Evolutionary conservation across 2,329 filamentous ascomycete genomes (phyloP).

Genomic region (Penicillium sp.): DNA sequence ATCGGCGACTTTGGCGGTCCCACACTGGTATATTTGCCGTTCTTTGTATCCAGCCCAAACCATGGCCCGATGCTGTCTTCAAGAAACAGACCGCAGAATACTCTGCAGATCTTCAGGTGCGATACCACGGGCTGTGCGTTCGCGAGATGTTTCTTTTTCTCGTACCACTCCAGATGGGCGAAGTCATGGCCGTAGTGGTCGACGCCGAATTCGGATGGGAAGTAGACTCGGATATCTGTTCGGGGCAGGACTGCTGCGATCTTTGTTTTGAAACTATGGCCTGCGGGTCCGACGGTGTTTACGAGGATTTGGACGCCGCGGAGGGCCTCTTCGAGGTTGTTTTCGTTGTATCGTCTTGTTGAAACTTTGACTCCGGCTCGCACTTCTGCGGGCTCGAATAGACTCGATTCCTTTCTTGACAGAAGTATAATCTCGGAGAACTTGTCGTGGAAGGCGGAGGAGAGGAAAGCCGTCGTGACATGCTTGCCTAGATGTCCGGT

Average conservation of each 20-base stretch:
- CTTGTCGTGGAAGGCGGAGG: slow-evolving; percentile 14
- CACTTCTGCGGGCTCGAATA: not conserved
- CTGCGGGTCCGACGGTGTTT: slow-evolving; percentile 28
- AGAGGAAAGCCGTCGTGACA: slow-evolving; percentile 26
- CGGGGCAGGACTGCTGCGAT: slow-evolving; percentile 25
- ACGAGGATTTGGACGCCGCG: slow-evolving; percentile 35
- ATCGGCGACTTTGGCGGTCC: slow-evolving; percentile 25
- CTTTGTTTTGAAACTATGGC: slow-evolving; percentile 32
- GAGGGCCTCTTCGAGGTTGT: slow-evolving; percentile 26
- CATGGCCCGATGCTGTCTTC: slow-evolving; percentile 28
- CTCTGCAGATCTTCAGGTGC: not conserved
- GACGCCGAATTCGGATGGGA: slow-evolving; percentile 40
- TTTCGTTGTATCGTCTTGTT: slow-evolving; percentile 20
- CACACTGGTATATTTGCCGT: slow-evolving; percentile 31
- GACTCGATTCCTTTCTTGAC: slow-evolving; percentile 13
- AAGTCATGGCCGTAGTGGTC: slow-evolving; percentile 32
- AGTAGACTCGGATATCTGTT: slow-evolving; percentile 33
- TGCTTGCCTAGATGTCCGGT: slow-evolving; percentile 18
- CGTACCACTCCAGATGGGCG: slow-evolving; percentile 8
- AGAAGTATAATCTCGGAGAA: slow-evolving; percentile 29
- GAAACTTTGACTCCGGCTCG: slow-evolving; percentile 13
- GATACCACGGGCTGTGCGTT: slow-evolving; percentile 10
- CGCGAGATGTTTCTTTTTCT: slow-evolving; percentile 6
- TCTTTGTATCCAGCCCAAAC: slow-evolving; percentile 31
- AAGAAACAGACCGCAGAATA: slow-evolving; percentile 2